Evolutionary conservation across 345 rosid species (phyloP), one percentile per base, ranked within the genome.

Genomic region (Euphorbia peplus): DNA sequence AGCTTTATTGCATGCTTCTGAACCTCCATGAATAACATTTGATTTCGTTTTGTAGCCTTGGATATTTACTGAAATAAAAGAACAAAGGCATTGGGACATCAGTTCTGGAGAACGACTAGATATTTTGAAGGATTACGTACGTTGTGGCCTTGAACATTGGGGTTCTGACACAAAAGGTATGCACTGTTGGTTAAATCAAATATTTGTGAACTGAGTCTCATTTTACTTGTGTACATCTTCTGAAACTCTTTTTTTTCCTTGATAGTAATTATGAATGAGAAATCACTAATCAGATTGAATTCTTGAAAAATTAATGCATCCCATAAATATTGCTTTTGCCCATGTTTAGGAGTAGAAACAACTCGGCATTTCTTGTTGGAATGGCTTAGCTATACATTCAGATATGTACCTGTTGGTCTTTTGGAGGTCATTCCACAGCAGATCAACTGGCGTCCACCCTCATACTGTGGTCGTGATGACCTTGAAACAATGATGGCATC

Each of bases 11-110:
- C 48, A 21, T 29, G 67, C 74, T 19, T 8, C 28, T 53, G 29
- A 46, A 18, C 50, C 26, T 13, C 41, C 21, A 6, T 24, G 53
- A 60, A 48, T 55, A 42, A 51, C 77, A 30, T 57, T 32, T 47
- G 37, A 22, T 63, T 59, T 14, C 70, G 41, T 65, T 72, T 74
- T 76, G 73, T 82, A 95, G 99, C 99, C 99, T 71, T 95, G 98
- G 99, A 76, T 95, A 83, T 95, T 90, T 73, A 95, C 93, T 76
- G 99, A 95, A 85, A 88, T 91, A 75, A 95, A 90, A 79, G 95
- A 95, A 74, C 98, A 88, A 81, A 84, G 99, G 70, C 89, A 86
- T 72, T 90, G 99, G 97, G 99, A 95, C 80, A 95, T 91, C 47
- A 82, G 85, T 52, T 91, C 98, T 11, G 87, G 83, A 55, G 95